phyloP scores from a whole-genome alignment of 345 rosid genomes.

The Nephelium lappaceum region DNA sequence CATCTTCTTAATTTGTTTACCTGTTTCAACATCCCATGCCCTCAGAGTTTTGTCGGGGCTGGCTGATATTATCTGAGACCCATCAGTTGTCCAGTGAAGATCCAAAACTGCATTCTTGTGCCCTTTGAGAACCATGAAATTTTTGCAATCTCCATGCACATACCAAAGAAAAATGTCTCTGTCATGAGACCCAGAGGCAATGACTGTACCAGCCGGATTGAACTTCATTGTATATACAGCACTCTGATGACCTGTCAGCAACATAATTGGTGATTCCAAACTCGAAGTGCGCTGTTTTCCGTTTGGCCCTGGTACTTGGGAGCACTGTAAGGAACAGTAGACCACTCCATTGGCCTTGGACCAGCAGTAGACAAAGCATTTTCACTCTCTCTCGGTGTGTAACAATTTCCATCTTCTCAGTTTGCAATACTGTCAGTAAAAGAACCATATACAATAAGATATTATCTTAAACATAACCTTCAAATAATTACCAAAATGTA shows the following conservation, averaged over 20 bases:
- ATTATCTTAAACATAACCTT: constrained; percentile 3
- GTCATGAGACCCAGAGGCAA: constrained; percentile 98
- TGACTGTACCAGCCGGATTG: constrained; percentile 78
- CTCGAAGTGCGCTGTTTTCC: constrained; percentile 77
- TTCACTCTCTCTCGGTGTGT: constrained; percentile 54
- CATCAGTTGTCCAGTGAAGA: constrained; percentile 95
- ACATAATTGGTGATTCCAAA: constrained; percentile 92
- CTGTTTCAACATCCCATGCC: constrained; percentile 95
- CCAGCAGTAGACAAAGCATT: constrained; percentile 57
- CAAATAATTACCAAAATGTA: background rate
- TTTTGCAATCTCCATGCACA: constrained; percentile 92
- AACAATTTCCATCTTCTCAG: constrained; percentile 53
- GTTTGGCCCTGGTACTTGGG: constrained; percentile 57
- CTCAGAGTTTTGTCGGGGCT: constrained; percentile 92
- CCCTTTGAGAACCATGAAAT: constrained; percentile 92
- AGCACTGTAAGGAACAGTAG: constrained; percentile 59
- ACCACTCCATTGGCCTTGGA: constrained; percentile 94
- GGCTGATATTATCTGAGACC: constrained; percentile 84
- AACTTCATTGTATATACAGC: constrained; percentile 89
- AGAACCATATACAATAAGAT: background rate
- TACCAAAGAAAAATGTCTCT: constrained; percentile 90
- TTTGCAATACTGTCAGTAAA: background rate
- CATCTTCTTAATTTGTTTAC: constrained; percentile 97
- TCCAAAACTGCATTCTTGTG: constrained; percentile 94
- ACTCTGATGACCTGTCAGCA: constrained; percentile 84